Evolutionary conservation across 306 rosid species (phyloP), one percentile per base, ranked within the genome.

Genomic region (Cucumis hystrix): DNA sequence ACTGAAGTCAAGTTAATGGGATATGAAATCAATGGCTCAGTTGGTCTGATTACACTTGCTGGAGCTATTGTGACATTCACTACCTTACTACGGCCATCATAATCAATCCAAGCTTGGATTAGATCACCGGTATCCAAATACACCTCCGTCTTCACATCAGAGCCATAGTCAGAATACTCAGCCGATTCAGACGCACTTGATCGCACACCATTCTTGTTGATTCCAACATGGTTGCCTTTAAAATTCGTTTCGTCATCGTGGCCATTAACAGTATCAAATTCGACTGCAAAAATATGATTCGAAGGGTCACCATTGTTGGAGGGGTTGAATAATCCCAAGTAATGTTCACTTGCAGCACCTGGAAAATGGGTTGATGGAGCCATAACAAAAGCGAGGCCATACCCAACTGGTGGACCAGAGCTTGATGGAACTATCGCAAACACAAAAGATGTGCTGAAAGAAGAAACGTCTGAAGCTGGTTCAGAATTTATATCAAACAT

Each of bases 241-340:
- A 41, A 5, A 59, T 88, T 83, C 0, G 47, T 14, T 0, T 10
- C 9, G 28, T 54, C 79, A 20, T 70, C 74, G 20, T 14, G 45
- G 11, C 95, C 95, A n/a, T 82, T 80, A 1, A 89, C 89, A 0
- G 95, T 91, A 55, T 91, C 95, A 72, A 91, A 89, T 43, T 91
- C 97, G 17, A 91, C 91, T 0, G 83, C 84, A 41, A 91, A 78
- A 9, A 91, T 80, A 76, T 87, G 89, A 37, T 91, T 89, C 6
- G 84, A 75, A 20, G n/a, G 0, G 0, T 35, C 0, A 0, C 82
- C 80, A 57, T 85, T 55, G 60, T 74, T 88, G 35, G 7, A 1
- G 17, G 79, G 0, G 85, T 82, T 88, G 80, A 88, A 45, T n/a
- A 91, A 84, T 13, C 95, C 97, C 20, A 92, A 86, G 68, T 9